Base-by-base conservation (phyloP, 768 basidiomycete species). In the Mycena alexandri region DNA sequence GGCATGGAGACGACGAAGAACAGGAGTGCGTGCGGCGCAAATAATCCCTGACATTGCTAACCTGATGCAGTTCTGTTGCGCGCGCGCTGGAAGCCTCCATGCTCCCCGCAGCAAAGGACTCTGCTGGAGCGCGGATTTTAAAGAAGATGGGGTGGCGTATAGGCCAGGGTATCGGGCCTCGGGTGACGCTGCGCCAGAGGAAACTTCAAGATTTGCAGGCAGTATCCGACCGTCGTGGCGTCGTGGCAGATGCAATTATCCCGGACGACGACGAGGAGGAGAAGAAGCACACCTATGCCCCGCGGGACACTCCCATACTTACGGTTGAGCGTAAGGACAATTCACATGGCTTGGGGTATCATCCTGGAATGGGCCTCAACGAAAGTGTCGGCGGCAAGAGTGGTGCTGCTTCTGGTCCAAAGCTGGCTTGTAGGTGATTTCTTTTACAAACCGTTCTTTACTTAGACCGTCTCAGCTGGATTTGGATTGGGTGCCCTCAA, bases 131-230 rank as follows among this genome's bases (percentile, higher is more conserved):
- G 4, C 89, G 89, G 41, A 89, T 99, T 9, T 85, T 99, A 60
- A 92, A 90, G 81, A 96, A 95, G 80, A 96, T 98, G 92, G 97
- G 98, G 0, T 98, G 98, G 97, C 84, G 91, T 46, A 79, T 89
- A 0, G 98, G 96, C 1, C 95, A 96, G 79, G 98, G 97, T 14
- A 89, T 99, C 21, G 98, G 97, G 0, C 95, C 96, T 5, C 87
- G 97, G 13, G 83, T 99, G 34, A 89, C 94, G 6, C 86, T 91
- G 69, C 85, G 88, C 41, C 89, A 93, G 74, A 89, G 92, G 48
- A 89, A 86, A 70, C 79, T 87, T 19, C 94, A 96, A 76, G 90
- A 93, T 75, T 77, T 85, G 14, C 87, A 87, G 63, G 79, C 81
- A 11, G 82, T 73, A 41, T 78, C 63, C 41, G 78, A 71, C 71